phyloP scores from a whole-genome alignment of 768 basidiomycete genomes.

The Dacryopinax spathularia region DNA sequence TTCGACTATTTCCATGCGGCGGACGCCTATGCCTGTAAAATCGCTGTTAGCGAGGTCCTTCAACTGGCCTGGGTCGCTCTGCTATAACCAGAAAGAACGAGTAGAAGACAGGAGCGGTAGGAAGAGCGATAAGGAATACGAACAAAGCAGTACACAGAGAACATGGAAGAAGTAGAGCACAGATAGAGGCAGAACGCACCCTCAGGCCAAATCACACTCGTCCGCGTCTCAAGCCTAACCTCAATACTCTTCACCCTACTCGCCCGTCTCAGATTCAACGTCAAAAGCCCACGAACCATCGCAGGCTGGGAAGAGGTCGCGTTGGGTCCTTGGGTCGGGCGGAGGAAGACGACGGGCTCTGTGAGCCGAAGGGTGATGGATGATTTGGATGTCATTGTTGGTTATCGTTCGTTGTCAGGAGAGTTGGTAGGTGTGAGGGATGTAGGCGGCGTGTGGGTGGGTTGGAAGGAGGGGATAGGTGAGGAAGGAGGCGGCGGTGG shows the following conservation, averaged over 20 bases:
- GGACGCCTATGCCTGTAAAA: conserved; percentile 45
- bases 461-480: background rate
- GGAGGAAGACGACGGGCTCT: conserved; percentile 61
- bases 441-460: background rate
- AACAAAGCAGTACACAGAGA: background rate
- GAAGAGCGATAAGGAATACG: conserved; percentile 1
- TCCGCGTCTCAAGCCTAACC: conserved; percentile 58
- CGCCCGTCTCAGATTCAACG: conserved; percentile 53
- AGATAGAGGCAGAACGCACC: conserved; percentile 46
- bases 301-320: conserved; percentile 37
- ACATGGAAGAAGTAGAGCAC: no score
- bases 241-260: conserved; percentile 77
- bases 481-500: no score
- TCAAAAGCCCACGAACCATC: conserved; percentile 50
- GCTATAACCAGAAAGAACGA: background rate
- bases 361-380: conserved; percentile 39
- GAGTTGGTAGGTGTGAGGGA: background rate
- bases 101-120: conserved; percentile 6
- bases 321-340: conserved; percentile 23
- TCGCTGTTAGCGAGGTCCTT: no score
- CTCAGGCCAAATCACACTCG: conserved; percentile 70
- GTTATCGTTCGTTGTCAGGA: no score
- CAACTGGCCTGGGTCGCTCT: background rate
- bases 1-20: conserved; percentile 63
- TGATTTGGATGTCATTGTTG: conserved; percentile 5